These are phyloP conservation scores for Athelia psychrophila DNA, from an alignment of 1,284 basidiomycete genomes.

Conservation along the genomic window DNA sequence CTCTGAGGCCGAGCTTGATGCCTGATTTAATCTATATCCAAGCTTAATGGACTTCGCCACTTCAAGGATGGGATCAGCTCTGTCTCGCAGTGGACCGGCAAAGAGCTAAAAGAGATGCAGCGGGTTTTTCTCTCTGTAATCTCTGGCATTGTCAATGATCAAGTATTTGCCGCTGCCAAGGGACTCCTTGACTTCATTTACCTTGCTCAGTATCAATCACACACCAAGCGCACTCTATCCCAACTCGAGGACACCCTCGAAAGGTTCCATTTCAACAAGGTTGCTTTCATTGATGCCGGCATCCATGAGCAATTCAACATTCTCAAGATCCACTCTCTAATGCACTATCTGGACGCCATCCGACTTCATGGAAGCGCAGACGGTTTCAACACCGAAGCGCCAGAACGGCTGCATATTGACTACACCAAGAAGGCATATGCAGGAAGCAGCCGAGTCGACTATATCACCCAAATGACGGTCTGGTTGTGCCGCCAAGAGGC, in stretches of 20 bases:
- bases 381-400: background rate
- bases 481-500: conserved; percentile 5
- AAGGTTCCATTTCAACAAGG: conserved; percentile 15
- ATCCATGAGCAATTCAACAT: background rate
- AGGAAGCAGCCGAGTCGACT: conserved; percentile 1
- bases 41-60: conserved; percentile 3
- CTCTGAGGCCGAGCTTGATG: conserved; percentile 6
- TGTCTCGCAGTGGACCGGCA: background rate
- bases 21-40: conserved; percentile 7
- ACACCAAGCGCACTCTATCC: conserved; percentile 9
- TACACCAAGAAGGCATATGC: conserved; percentile 2
- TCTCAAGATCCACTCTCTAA: background rate
- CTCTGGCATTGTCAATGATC: conserved; percentile 1
- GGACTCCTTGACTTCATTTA: conserved; percentile 12
- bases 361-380: background rate
- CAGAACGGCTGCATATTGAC: background rate
- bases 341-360: background rate
- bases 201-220: conserved; percentile 13
- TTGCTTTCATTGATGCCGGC: conserved; percentile 9
- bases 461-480: conserved; percentile 2
- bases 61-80: conserved; percentile 11
- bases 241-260: conserved; percentile 10
- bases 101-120: conserved; percentile 9
- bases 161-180: background rate
- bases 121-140: conserved; percentile 12